Percentiles rank a stretch among this genome's conserved stretches.
Conservation (phyloP, 1,139 yeast genomes). For the Taiozyma sp. region DNA sequence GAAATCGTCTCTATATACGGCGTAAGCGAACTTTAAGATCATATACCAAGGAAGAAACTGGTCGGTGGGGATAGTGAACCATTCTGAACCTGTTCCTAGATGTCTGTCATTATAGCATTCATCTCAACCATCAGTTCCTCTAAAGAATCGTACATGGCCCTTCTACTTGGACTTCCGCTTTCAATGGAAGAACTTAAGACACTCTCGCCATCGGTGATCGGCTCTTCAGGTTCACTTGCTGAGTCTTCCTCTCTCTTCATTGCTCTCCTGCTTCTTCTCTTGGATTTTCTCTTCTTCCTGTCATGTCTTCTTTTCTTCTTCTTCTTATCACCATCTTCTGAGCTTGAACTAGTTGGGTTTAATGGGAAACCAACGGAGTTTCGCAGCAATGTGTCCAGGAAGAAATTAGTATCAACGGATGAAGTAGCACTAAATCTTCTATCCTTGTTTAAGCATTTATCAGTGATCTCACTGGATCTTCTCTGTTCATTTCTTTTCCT, state of each 20-base stretch:
- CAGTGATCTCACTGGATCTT: background rate
- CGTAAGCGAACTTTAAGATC: too few relatives aligned
- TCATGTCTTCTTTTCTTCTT: background rate
- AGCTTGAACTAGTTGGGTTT: slow-evolving; percentile 2
- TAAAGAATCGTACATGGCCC: slow-evolving; percentile 16
- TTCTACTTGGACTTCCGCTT: slow-evolving; percentile 11
- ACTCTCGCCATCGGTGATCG: slow-evolving; percentile 5
- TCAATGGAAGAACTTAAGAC: background rate
- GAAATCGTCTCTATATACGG: background rate
- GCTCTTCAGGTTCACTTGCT: slow-evolving; percentile 2
- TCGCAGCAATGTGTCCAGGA: slow-evolving; percentile 6
- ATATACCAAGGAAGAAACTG: too few relatives aligned
- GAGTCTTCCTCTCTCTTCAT: background rate
- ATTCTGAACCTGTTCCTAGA: background rate
- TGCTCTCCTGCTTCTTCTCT: background rate
- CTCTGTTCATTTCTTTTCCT: background rate
- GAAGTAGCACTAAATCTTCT: slow-evolving; percentile 8
- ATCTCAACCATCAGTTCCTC: slow-evolving; percentile 19
- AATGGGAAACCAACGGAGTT: slow-evolving; percentile 4
- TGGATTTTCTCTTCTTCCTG: background rate
- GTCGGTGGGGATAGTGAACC: background rate
- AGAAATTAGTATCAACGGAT: slow-evolving; percentile 22
- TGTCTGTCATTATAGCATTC: slow-evolving; percentile 9
- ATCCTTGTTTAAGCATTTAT: background rate
- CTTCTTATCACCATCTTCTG: background rate